Percentiles rank a stretch among this genome's conserved stretches.
These are phyloP conservation scores for Beauveria rudraprayagi DNA, from an alignment of 2,329 filamentous ascomycete species.

Conservation along the genomic window DNA sequence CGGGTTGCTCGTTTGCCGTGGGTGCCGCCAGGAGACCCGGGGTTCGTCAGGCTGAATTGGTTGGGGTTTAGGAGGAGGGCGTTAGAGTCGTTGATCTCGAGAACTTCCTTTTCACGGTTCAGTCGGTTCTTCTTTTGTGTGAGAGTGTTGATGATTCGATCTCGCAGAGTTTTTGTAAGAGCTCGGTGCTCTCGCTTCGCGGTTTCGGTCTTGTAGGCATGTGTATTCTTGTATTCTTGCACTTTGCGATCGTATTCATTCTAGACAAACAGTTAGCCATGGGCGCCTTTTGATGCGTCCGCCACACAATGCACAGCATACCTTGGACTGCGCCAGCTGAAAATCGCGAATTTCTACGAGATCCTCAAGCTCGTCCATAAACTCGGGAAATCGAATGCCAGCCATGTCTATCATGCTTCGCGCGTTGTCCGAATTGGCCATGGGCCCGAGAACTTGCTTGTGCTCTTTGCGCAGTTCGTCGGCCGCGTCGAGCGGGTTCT, in stretches of 20 bases:
- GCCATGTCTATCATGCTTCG: slow-evolving; percentile 62
- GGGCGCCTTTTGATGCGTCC: background rate
- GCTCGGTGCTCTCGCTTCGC: slow-evolving; percentile 54
- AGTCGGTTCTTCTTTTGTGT: slow-evolving; percentile 57
- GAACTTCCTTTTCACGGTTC: slow-evolving; percentile 57
- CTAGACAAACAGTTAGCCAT: slow-evolving; percentile 26
- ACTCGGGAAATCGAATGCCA: slow-evolving; percentile 77
- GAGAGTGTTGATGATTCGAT: slow-evolving; percentile 59
- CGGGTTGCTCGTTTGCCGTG: slow-evolving; percentile 57
- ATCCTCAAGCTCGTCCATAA: slow-evolving; percentile 80
- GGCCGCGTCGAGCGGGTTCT: slow-evolving; percentile 65
- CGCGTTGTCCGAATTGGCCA: slow-evolving; percentile 32
- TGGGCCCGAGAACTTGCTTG: slow-evolving; percentile 35
- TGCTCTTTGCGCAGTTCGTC: slow-evolving; percentile 52
- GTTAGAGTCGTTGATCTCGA: slow-evolving; percentile 59
- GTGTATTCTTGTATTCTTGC: slow-evolving; percentile 50
- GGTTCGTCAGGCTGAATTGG: slow-evolving; percentile 59
- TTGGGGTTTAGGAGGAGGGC: slow-evolving; percentile 59
- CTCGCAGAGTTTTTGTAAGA: slow-evolving; percentile 52
- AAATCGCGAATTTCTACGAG: slow-evolving; percentile 81
- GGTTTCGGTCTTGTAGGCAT: slow-evolving; percentile 54
- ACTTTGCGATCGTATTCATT: slow-evolving; percentile 56
- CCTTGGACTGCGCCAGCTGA: slow-evolving; percentile 72
- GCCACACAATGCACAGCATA: slow-evolving; percentile 34
- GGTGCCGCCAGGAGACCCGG: slow-evolving; percentile 53